These are phyloP conservation scores for Yarrowia porcina DNA, from an alignment of 805 yeast species.

Conservation along the genomic window DNA sequence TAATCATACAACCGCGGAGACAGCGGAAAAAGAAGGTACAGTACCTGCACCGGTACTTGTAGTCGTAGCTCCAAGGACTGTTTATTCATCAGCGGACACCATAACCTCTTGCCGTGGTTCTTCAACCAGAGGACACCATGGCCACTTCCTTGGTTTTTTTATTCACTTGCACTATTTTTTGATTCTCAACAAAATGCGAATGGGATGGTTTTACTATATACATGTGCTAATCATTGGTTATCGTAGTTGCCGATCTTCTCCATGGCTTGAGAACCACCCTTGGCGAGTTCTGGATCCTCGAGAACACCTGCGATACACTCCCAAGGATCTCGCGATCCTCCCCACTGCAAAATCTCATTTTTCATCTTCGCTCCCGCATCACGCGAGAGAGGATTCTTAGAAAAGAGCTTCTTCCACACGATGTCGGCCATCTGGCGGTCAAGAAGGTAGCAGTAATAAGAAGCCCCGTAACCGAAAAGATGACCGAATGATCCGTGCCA, in stretches of 20 bases:
- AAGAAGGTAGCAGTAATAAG: conserved; percentile 84
- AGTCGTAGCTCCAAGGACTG: neutral
- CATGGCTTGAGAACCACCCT: conserved; percentile 72
- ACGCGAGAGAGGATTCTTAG: conserved; percentile 63
- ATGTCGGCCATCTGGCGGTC: conserved; percentile 90
- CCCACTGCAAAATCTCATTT: conserved; percentile 77
- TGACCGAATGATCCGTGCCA: conserved; percentile 98
- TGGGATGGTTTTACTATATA: neutral
- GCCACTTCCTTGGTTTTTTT: too few relatives aligned
- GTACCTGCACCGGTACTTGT: too few relatives aligned
- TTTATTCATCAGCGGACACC: too few relatives aligned
- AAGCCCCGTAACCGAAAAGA: conserved; percentile 87
- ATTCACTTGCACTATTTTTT: too few relatives aligned
- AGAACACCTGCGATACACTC: conserved; percentile 74
- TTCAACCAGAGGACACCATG: too few relatives aligned
- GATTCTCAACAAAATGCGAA: too few relatives aligned
- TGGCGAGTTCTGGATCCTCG: conserved; percentile 54
- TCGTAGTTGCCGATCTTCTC: conserved; percentile 11
- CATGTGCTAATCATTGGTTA: neutral
- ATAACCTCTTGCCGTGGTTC: too few relatives aligned
- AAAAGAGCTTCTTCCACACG: conserved; percentile 74
- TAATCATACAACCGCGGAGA: too few relatives aligned
- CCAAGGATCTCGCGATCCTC: conserved; percentile 92
- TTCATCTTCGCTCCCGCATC: conserved; percentile 74
- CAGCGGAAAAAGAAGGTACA: too few relatives aligned